Conservation (phyloP, 73 alveolate species). For the Tetrahymena thermophila region DNA sequence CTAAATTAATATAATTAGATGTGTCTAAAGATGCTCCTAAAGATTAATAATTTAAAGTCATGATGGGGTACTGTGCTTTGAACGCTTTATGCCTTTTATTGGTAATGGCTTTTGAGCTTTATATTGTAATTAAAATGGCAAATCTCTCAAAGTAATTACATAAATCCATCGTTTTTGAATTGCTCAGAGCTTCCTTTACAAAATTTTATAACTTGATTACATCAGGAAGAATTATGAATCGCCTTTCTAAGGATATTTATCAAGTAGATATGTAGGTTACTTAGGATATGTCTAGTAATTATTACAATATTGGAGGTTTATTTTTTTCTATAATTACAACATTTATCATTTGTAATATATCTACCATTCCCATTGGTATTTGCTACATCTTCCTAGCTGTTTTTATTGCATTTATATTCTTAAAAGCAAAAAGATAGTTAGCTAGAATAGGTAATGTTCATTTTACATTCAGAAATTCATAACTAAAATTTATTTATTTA, state of each 20-base stretch:
- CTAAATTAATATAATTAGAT: background rate
- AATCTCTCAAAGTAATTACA: background rate
- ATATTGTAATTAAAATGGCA: background rate
- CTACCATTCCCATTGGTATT: background rate
- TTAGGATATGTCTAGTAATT: background rate
- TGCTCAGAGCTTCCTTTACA: slow-evolving; percentile 17
- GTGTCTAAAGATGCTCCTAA: background rate
- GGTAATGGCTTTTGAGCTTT: background rate
- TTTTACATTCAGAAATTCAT: too few relatives aligned
- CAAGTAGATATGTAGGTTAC: slow-evolving; percentile 11
- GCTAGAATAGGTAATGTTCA: background rate
- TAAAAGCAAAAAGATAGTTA: background rate
- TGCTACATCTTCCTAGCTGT: background rate
- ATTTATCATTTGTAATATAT: background rate
- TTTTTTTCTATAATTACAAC: background rate
- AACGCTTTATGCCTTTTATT: background rate
- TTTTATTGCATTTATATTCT: background rate
- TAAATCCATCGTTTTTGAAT: background rate
- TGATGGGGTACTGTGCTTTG: background rate
- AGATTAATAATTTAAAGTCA: background rate
- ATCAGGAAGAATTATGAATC: slow-evolving; percentile 17
- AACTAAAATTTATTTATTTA: too few relatives aligned
- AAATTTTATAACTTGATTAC: slow-evolving; percentile 4
- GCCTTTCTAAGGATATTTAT: slow-evolving; percentile 21
- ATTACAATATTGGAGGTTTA: background rate